These are phyloP conservation scores for Coemansia sp. DNA, from an alignment of 192 early-diverging fungal genomes.

Conservation along the genomic window DNA sequence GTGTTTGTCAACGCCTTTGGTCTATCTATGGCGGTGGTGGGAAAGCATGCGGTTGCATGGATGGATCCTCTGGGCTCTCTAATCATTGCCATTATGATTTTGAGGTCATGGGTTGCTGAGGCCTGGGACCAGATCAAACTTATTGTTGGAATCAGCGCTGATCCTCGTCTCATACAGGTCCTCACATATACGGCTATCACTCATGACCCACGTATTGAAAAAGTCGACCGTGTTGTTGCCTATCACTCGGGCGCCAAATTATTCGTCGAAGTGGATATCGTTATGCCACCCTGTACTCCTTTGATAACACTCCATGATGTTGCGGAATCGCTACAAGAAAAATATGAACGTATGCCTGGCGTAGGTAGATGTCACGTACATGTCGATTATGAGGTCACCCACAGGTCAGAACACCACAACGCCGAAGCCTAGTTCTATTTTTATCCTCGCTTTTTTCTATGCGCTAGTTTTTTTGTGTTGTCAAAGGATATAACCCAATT, in stretches of 20 bases:
- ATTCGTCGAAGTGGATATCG: constrained; percentile 97
- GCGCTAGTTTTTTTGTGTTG: background rate
- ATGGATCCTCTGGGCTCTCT: constrained; percentile 76
- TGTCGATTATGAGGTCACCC: constrained; percentile 88
- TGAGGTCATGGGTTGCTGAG: constrained; percentile 68
- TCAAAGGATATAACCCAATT: background rate
- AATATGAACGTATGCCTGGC: constrained; percentile 79
- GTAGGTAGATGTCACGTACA: constrained; percentile 96
- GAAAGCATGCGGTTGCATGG: constrained; percentile 65
- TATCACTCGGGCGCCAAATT: constrained; percentile 88
- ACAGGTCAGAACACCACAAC: constrained; percentile 75
- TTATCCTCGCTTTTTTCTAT: background rate
- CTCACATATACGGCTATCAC: constrained; percentile 87
- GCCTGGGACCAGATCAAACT: constrained; percentile 76
- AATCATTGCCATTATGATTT: constrained; percentile 67
- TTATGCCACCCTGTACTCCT: constrained; percentile 82
- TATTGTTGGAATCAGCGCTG: constrained; percentile 82
- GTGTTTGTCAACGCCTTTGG: constrained; percentile 74
- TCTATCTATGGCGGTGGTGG: constrained; percentile 65
- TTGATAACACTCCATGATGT: constrained; percentile 89
- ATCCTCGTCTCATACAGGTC: constrained; percentile 75
- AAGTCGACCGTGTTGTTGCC: constrained; percentile 80
- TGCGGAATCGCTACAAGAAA: constrained; percentile 86
- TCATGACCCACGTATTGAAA: constrained; percentile 66
- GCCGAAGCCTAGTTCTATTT: constrained; percentile 27